A percentile compares a stretch with the other conserved stretches of the same genome.
Conservation (phyloP, 768 basidiomycete genomes). For the Leccinum imitatum region DNA sequence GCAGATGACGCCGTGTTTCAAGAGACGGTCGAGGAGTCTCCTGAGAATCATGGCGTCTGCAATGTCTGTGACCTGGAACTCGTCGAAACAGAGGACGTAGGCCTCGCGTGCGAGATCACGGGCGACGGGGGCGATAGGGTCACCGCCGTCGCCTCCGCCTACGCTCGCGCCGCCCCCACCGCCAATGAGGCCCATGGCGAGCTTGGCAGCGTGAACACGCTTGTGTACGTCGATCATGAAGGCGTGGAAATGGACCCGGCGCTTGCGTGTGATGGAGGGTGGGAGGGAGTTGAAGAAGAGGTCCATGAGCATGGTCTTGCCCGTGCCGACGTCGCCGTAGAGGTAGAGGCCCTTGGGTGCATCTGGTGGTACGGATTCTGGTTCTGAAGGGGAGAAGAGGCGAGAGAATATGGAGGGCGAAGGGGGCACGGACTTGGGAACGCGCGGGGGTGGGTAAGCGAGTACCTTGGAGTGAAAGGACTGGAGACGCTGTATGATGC, state of each 20-base stretch:
- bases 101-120: slow-evolving; percentile 83
- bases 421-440: slow-evolving; percentile 44
- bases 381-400: slow-evolving; percentile 29
- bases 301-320: slow-evolving; percentile 99
- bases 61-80: slow-evolving; percentile 99
- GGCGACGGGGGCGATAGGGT: slow-evolving; percentile 86
- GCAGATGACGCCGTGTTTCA: slow-evolving; percentile 87
- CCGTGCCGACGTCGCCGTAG: slow-evolving; percentile 95
- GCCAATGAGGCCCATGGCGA: slow-evolving; percentile 60
- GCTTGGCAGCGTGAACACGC: slow-evolving; percentile 80
- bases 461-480: slow-evolving; percentile 70
- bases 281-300: slow-evolving; percentile 88
- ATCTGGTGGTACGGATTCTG: slow-evolving; percentile 41
- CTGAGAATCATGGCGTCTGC: slow-evolving; percentile 98
- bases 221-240: slow-evolving; percentile 99
- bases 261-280: slow-evolving; percentile 61
- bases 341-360: slow-evolving; percentile 91
- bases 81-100: slow-evolving; percentile 90
- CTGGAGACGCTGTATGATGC: slow-evolving; percentile 82
- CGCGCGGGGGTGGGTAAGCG: slow-evolving; percentile 66
- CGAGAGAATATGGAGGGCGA: slow-evolving; percentile 21
- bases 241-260: slow-evolving; percentile 95
- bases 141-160: slow-evolving; percentile 44
- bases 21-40: slow-evolving; percentile 80
- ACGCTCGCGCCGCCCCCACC: slow-evolving; percentile 28